These are phyloP conservation scores for Fusarium mangiferae DNA, from an alignment of 2,329 filamentous ascomycete genomes.

Conservation along the genomic window DNA sequence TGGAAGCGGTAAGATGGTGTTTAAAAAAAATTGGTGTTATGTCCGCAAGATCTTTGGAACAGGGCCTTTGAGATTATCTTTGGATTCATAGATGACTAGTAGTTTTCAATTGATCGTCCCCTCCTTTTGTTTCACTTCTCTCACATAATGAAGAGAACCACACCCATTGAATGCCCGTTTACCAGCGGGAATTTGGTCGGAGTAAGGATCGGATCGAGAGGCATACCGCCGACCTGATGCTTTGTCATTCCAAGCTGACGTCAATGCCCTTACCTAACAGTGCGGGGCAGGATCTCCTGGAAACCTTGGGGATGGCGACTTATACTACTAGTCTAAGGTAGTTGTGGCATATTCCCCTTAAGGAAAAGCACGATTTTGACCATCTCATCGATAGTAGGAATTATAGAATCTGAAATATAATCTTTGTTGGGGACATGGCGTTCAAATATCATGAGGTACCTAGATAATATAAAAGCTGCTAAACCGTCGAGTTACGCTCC, in stretches of 20 bases:
- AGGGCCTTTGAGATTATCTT: not conserved
- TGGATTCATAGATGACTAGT: constrained; percentile 6
- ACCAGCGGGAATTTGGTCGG: constrained; percentile 11
- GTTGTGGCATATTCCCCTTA: not conserved
- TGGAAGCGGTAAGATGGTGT: not conserved
- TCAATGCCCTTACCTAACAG: not conserved
- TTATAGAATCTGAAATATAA: not conserved
- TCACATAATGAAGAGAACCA: not conserved
- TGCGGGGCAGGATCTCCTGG: not conserved
- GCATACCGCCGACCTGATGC: constrained; percentile 8
- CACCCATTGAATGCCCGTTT: not conserved
- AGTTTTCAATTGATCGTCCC: constrained; percentile 26
- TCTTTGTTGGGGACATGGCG: not conserved
- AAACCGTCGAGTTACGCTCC: not conserved
- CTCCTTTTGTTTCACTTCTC: constrained; percentile 9
- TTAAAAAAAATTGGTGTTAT: not conserved
- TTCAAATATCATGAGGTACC: not conserved
- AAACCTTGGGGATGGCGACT: not conserved
- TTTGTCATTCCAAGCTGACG: constrained; percentile 8
- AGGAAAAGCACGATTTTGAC: not conserved
- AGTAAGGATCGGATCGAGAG: constrained; percentile 18
- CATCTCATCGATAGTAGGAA: not conserved
- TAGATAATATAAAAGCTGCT: not conserved
- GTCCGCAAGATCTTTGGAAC: constrained; percentile 18
- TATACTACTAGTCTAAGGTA: too few relatives aligned